Conservation (phyloP, 2,329 filamentous ascomycete genomes). For the Thielaviopsis punctulata region DNA sequence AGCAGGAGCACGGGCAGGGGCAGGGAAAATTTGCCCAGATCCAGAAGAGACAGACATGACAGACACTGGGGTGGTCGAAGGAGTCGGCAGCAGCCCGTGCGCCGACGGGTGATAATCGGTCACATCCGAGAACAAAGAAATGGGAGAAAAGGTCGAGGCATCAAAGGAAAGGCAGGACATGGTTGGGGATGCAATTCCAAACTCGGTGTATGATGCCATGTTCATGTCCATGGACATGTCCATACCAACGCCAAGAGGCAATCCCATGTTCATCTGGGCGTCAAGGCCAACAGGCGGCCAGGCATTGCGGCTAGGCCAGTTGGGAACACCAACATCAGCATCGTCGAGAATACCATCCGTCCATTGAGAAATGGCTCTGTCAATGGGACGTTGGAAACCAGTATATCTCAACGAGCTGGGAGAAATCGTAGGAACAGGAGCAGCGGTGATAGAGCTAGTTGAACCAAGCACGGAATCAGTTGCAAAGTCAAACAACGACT, state of each 20-base stretch:
- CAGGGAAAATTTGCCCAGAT: conserved; percentile 9
- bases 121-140: conserved; percentile 6
- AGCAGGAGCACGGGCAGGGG: conserved; percentile 4
- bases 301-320: not conserved
- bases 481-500: not conserved
- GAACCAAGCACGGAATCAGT: not conserved
- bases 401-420: not conserved
- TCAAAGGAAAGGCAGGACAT: not conserved
- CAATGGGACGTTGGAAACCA: not conserved
- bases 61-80: conserved; percentile 10
- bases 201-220: not conserved
- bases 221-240: not conserved
- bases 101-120: no score
- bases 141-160: conserved; percentile 1
- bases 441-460: not conserved
- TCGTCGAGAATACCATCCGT: not conserved
- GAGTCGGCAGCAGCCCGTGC: conserved; percentile 6
- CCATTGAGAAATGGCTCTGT: not conserved
- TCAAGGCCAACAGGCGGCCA: not conserved
- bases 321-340: not conserved
- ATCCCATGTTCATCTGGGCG: not conserved
- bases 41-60: conserved; percentile 5
- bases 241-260: not conserved
- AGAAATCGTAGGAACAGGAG: not conserved
- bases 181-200: not conserved